phyloP scores from a whole-genome alignment of 495 filamentous ascomycete genomes.

The Rusavskia elegans region DNA sequence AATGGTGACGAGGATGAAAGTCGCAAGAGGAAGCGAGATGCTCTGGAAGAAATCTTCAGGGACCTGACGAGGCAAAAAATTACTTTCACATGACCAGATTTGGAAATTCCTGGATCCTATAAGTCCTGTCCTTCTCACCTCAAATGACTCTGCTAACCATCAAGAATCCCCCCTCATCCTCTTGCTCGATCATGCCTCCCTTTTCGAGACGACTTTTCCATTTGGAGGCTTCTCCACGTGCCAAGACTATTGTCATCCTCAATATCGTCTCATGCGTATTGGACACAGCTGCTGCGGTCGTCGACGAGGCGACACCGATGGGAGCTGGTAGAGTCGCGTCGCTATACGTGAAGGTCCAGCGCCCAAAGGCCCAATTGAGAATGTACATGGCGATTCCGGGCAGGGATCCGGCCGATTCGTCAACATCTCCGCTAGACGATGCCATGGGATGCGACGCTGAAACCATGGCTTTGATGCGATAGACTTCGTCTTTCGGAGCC shows the following conservation, averaged over 20 bases:
- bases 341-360: slow-evolving; percentile 73
- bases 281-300: slow-evolving; percentile 13
- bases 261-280: slow-evolving; percentile 31
- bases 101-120: background rate
- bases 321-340: slow-evolving; percentile 19
- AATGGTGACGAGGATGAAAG: slow-evolving; percentile 21
- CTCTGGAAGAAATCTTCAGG: slow-evolving; percentile 27
- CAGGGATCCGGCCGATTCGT: slow-evolving; percentile 10
- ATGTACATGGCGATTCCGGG: slow-evolving; percentile 39
- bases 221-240: slow-evolving; percentile 67
- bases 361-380: slow-evolving; percentile 93
- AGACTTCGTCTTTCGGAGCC: slow-evolving; percentile 80
- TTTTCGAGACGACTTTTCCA: slow-evolving; percentile 75
- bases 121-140: background rate
- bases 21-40: slow-evolving; percentile 35
- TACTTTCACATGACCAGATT: slow-evolving; percentile 11
- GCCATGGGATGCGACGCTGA: slow-evolving; percentile 37
- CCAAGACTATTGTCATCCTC: slow-evolving; percentile 73
- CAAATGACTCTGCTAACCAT: slow-evolving; percentile 1
- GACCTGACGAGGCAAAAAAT: slow-evolving; percentile 20
- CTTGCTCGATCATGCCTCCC: slow-evolving; percentile 38
- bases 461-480: slow-evolving; percentile 85
- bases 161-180: slow-evolving; percentile 6
- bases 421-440: slow-evolving; percentile 39
- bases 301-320: slow-evolving; percentile 17